Percentiles rank a stretch among this genome's conserved stretches.
phyloP scores from a whole-genome alignment of 805 yeast species.

The Wickerhamiella galacta region DNA sequence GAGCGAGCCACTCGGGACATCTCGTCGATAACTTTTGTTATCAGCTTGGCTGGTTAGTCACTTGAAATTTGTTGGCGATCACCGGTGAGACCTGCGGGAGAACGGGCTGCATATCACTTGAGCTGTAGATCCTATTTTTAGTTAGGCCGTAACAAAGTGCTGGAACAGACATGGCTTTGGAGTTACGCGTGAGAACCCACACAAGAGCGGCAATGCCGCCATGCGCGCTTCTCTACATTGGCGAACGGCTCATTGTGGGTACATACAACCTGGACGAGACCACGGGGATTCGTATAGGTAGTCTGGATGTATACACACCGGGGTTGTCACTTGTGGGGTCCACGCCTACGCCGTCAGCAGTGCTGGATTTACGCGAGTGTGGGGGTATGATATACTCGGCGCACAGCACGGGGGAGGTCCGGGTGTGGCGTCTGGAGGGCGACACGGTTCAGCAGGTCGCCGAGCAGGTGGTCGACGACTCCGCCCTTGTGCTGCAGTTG shows the following conservation, averaged over 20 bases:
- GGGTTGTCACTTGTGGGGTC: slow-evolving; percentile 9
- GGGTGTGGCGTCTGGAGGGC: slow-evolving; percentile 37
- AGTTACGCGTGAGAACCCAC: too few relatives aligned
- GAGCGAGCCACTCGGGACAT: too few relatives aligned
- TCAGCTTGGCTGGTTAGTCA: too few relatives aligned
- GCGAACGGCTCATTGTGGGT: slow-evolving; percentile 45
- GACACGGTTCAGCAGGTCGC: slow-evolving; percentile 18
- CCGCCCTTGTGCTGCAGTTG: slow-evolving; percentile 37
- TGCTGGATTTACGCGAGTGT: slow-evolving; percentile 58
- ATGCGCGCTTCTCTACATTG: slow-evolving; percentile 53
- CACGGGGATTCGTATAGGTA: slow-evolving; percentile 47
- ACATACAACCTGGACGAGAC: slow-evolving; percentile 60
- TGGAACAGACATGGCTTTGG: too few relatives aligned
- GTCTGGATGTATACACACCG: slow-evolving; percentile 29
- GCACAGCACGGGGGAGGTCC: slow-evolving; percentile 67
- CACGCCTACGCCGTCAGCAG: slow-evolving; percentile 26
- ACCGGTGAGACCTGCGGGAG: too few relatives aligned
- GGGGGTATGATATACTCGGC: slow-evolving; percentile 28
- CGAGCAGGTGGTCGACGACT: slow-evolving; percentile 32
- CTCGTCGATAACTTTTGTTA: too few relatives aligned
- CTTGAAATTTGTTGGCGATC: too few relatives aligned
- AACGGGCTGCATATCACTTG: too few relatives aligned
- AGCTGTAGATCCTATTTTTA: too few relatives aligned
- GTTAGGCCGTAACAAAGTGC: too few relatives aligned
- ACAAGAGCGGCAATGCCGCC: too few relatives aligned